phyloP scores from a whole-genome alignment of 2,329 filamentous ascomycete genomes.

The Zymoseptoria ardabiliae region DNA sequence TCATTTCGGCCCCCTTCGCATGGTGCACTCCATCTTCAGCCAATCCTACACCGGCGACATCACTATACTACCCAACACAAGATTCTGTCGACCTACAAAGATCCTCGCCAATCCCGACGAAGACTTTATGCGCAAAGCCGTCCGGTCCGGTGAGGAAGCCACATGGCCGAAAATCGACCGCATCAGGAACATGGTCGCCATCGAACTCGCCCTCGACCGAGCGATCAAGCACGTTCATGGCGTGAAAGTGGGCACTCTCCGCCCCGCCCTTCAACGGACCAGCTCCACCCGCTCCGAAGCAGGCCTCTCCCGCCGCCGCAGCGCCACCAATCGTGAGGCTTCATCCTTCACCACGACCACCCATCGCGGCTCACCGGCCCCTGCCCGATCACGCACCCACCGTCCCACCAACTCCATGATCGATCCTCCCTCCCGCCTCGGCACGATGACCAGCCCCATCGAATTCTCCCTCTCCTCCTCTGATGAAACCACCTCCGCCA shows the following conservation, averaged over 20 bases:
- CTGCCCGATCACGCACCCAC: conserved; percentile 7
- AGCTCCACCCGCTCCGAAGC: conserved; percentile 5
- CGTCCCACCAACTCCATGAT: conserved; percentile 15
- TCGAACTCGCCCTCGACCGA: conserved; percentile 75
- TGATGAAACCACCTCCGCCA: conserved; percentile 8
- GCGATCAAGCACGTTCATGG: conserved; percentile 44
- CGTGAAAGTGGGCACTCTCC: conserved; percentile 5
- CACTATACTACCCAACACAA: conserved; percentile 79
- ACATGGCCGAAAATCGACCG: conserved; percentile 87
- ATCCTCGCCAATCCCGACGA: conserved; percentile 77
- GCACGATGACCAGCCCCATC: background rate
- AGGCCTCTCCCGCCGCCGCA: background rate
- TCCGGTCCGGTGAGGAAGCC: conserved; percentile 70
- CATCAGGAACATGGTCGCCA: conserved; percentile 78
- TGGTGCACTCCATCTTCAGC: conserved; percentile 64
- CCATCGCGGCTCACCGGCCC: background rate
- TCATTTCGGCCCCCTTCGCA: conserved; percentile 31
- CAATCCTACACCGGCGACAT: conserved; percentile 94
- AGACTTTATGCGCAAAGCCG: conserved; percentile 78
- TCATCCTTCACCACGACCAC: conserved; percentile 2
- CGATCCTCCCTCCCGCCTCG: conserved; percentile 1
- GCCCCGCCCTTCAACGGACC: background rate
- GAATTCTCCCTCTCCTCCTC: conserved; percentile 15
- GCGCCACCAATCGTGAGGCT: background rate
- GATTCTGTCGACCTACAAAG: conserved; percentile 63